Base-by-base conservation (phyloP, 2,329 filamentous ascomycete genomes). In the Fusarium sp. region DNA sequence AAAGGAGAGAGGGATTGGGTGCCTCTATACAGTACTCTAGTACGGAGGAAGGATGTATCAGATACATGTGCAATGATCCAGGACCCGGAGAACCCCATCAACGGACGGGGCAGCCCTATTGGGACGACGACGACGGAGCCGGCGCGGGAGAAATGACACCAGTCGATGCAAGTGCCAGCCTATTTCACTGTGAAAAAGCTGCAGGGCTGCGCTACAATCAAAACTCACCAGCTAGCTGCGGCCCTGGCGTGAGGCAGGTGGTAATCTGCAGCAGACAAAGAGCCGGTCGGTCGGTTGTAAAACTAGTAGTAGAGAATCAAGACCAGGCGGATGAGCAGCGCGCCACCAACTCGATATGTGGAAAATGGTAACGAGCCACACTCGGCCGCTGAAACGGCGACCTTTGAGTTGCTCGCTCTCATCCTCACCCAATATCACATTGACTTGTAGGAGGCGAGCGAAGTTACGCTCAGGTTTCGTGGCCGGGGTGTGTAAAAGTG, bases 41-140 rank as follows among this genome's bases (percentile, higher is more conserved):
- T 58, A 63, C 37, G 52, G 25, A 64, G 45, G 30, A 68, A 62
- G 40, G 25, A 68, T 53, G 71, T 71, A 73, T 65, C 56, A 40
- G 63, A 68, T 71, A 71, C 71, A 57, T 72, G 35, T 59, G 50
- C 56, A 67, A 52, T 52, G 51, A 68, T 57, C 45, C 53, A 66
- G 59, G 51, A 56, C 45, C 60, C 56, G 53, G 65, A 61, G 69
- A 62, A 63, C 59, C 62, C 67, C 58, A 65, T 68, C 58, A 45
- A 54, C 68, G 68, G 70, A 62, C 61, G 52, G 71, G 59, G 58
- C 58, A 71, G 71, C 58, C 58, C 65, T 70, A 71, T 71, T 71
- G 54, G 66, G 50, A 68, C 65, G 53, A 66, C 48, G 51, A 68
- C 51, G 23, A 54, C 59, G 37, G 59, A 60, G 54, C 61, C 59